Conservation (phyloP, 106 monocot species). For the Dioscorea alata region DNA sequence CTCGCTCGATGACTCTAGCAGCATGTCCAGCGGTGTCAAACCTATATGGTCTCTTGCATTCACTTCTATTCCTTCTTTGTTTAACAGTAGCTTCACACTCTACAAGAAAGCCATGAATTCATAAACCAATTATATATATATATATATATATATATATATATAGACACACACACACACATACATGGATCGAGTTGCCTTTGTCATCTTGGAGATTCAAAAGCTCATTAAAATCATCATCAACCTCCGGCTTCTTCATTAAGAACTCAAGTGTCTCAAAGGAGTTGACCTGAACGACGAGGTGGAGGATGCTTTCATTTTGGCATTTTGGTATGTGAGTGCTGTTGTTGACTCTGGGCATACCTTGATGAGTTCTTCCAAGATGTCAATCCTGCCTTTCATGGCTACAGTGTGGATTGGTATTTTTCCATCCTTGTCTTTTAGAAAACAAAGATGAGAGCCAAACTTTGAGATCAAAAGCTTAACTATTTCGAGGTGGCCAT, state of each 20-base stretch:
- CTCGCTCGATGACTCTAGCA: slow-evolving; percentile 12
- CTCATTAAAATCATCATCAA: not conserved
- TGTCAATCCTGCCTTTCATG: not conserved
- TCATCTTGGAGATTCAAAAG: slow-evolving; percentile 8
- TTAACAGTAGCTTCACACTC: no score
- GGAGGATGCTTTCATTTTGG: slow-evolving; percentile 10
- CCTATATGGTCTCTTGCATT: no score
- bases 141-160: no score
- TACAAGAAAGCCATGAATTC: no score
- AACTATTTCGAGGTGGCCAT: slow-evolving; percentile 14
- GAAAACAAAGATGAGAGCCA: slow-evolving; percentile 4
- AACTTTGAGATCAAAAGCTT: slow-evolving; percentile 8
- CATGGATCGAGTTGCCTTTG: slow-evolving; percentile 16
- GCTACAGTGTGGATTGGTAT: slow-evolving; percentile 16
- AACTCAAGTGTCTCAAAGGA: slow-evolving; percentile 5
- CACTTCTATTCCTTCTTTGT: not conserved
- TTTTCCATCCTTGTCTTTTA: slow-evolving; percentile 14
- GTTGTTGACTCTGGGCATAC: not conserved
- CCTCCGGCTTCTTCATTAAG: not conserved
- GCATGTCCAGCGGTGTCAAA: slow-evolving; percentile 15
- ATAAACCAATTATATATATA: no score
- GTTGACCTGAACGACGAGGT: slow-evolving; percentile 11
- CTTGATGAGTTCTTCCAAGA: slow-evolving; percentile 7
- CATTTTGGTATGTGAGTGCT: not conserved
- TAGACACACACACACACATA: no score